phyloP scores from a whole-genome alignment of 208 protist genomes.

The Acanthamoeba lugdunensis region DNA sequence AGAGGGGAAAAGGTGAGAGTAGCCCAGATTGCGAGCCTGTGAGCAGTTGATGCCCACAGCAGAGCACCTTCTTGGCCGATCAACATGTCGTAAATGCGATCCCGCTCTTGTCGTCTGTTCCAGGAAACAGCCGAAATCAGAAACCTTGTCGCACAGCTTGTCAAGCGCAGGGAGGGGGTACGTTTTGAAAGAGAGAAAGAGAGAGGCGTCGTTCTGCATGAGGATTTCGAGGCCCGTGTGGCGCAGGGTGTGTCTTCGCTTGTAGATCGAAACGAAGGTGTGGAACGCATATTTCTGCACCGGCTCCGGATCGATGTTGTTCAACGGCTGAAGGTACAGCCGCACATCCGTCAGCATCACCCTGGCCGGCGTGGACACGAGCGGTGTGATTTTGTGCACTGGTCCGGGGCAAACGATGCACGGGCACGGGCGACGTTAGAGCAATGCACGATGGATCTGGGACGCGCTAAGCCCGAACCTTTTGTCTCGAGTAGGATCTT shows the following conservation, averaged over 20 bases:
- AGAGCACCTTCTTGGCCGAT: conserved; percentile 18
- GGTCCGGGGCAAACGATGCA: neutral
- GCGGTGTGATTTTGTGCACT: conserved; percentile 73
- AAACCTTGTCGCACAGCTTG: neutral
- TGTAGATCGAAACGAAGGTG: conserved; percentile 74
- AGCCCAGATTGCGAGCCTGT: neutral
- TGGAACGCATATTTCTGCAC: conserved; percentile 83
- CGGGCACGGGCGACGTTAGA: neutral
- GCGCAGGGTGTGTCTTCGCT: conserved; percentile 82
- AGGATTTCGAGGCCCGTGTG: conserved; percentile 85
- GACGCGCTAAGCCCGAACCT: conserved; percentile 10
- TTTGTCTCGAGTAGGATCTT: conserved; percentile 72
- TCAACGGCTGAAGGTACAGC: conserved; percentile 87
- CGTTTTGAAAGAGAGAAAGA: conserved; percentile 78
- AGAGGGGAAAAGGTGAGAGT: neutral
- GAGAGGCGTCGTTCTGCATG: conserved; percentile 72
- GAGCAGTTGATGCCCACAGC: neutral
- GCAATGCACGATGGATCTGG: neutral
- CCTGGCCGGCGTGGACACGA: conserved; percentile 71
- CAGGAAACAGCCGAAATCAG: neutral
- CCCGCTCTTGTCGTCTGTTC: conserved; percentile 12
- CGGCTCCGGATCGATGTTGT: conserved; percentile 83
- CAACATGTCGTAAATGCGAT: conserved; percentile 50
- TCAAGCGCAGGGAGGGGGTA: neutral
- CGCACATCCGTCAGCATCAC: conserved; percentile 76